phyloP scores from a whole-genome alignment of 2,329 filamentous ascomycete genomes.

The Colletotrichum sp. region DNA sequence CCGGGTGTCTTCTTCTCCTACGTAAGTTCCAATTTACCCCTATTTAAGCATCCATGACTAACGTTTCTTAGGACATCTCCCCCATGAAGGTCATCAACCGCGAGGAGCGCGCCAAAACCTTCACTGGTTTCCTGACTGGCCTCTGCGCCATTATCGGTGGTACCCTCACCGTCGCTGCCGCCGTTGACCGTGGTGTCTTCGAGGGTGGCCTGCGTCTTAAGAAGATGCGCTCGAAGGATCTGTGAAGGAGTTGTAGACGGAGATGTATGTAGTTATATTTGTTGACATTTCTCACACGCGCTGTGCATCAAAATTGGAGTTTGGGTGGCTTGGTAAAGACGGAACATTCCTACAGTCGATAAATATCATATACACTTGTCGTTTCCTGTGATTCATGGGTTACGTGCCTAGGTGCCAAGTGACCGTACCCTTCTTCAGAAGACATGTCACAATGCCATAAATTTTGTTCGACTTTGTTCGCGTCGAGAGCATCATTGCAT shows the following conservation, averaged over 20 bases:
- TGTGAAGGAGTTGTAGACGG: slow-evolving; percentile 28
- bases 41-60: slow-evolving; percentile 20
- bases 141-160: slow-evolving; percentile 95
- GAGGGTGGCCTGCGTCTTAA: slow-evolving; percentile 85
- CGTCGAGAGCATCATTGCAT: no score
- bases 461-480: no score
- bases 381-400: background rate
- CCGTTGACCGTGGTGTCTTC: slow-evolving; percentile 88
- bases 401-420: background rate
- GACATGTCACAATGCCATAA: background rate
- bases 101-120: slow-evolving; percentile 86
- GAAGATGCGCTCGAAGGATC: slow-evolving; percentile 77
- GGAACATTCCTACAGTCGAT: slow-evolving; percentile 9
- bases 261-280: slow-evolving; percentile 17
- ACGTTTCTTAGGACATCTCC: slow-evolving; percentile 79
- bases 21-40: slow-evolving; percentile 57
- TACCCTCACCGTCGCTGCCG: slow-evolving; percentile 93
- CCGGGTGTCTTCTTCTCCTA: slow-evolving; percentile 99
- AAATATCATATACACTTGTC: background rate
- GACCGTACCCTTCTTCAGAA: background rate
- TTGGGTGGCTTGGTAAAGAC: slow-evolving; percentile 18
- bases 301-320: slow-evolving; percentile 24
- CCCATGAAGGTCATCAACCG: slow-evolving; percentile 99
- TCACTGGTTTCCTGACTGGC: slow-evolving; percentile 90
- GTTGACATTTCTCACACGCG: slow-evolving; percentile 1